A percentile compares a stretch with the other conserved stretches of the same genome.
Conservation (phyloP, 2,329 filamentous ascomycete genomes). For the Sporothrix inflata region DNA sequence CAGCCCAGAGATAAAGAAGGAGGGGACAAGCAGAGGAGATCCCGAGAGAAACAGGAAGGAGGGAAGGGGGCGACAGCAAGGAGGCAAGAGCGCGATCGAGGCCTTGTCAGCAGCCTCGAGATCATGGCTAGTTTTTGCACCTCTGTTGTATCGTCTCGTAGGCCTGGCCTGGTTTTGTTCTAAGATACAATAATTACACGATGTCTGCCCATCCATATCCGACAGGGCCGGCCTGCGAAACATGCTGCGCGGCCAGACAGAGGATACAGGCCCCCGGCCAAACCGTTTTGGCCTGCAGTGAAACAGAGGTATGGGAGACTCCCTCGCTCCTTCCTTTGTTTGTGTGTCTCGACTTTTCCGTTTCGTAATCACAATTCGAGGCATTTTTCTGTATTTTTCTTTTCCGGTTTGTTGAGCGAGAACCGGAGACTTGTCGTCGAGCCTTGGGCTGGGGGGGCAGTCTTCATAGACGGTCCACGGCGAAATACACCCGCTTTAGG, state of each 20-base stretch:
- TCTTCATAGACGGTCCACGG: neutral
- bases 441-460: neutral
- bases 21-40: neutral
- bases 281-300: constrained; percentile 19
- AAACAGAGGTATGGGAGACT: neutral
- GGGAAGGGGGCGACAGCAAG: neutral
- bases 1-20: neutral
- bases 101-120: neutral
- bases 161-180: neutral
- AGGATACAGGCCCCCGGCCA: constrained; percentile 1
- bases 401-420: constrained; percentile 5
- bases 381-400: constrained; percentile 9
- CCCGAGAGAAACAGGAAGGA: neutral
- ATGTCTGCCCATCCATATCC: neutral
- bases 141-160: neutral
- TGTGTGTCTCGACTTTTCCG: neutral
- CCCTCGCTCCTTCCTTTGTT: neutral
- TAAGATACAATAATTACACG: too few relatives aligned
- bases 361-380: constrained; percentile 8
- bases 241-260: neutral
- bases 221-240: constrained; percentile 11
- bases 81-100: neutral
- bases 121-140: neutral
- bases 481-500: constrained; percentile 20
- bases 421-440: constrained; percentile 26